Conservation (phyloP, 2,329 filamentous ascomycete genomes). For the Paecilomyces sp. region DNA sequence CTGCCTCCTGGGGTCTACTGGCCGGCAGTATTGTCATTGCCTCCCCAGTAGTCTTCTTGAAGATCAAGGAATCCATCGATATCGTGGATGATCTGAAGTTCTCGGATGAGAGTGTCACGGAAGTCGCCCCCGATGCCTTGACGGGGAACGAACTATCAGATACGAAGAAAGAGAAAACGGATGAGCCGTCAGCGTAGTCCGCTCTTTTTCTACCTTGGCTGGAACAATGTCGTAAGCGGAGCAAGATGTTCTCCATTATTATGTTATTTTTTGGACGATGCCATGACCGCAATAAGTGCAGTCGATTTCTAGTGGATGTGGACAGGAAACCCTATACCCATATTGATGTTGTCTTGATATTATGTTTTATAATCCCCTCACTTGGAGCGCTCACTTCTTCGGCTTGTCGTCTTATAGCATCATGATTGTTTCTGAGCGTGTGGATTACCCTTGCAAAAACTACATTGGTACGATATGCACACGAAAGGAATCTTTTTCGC, state of each 20-base stretch:
- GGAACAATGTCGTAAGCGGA: neutral
- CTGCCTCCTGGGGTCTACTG: slow-evolving; percentile 67
- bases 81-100: slow-evolving; percentile 78
- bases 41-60: slow-evolving; percentile 68
- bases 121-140: slow-evolving; percentile 43
- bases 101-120: slow-evolving; percentile 71
- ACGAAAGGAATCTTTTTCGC: no score
- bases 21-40: slow-evolving; percentile 68
- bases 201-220: neutral
- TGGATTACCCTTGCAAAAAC: neutral
- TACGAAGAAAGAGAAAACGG: neutral
- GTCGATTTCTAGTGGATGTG: neutral
- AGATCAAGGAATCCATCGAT: slow-evolving; percentile 73
- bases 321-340: neutral
- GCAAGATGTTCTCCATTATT: neutral
- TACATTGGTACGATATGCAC: no score
- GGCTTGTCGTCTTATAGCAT: neutral
- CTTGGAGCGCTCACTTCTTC: neutral
- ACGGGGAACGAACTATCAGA: neutral
- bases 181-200: neutral
- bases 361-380: neutral
- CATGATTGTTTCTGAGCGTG: neutral
- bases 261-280: neutral
- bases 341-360: neutral
- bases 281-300: neutral